Percentiles rank a stretch among this genome's conserved stretches.
Conservation (phyloP, 2,329 filamentous ascomycete species). For the Fusarium duplospermum region DNA sequence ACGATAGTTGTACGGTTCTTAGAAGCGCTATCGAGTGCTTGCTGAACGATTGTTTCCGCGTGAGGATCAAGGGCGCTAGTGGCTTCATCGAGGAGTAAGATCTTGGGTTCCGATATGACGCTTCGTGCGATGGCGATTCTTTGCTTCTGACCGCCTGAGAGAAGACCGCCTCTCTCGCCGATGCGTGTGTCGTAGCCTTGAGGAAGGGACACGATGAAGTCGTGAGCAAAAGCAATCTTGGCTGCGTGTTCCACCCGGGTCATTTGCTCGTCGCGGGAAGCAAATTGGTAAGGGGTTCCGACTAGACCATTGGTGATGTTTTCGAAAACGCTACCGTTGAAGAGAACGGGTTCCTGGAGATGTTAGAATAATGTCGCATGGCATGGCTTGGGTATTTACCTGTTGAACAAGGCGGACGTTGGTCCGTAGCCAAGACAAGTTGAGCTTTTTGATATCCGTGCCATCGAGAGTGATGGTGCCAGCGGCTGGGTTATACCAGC, state of each 20-base stretch:
- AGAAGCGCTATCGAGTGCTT: conserved; percentile 64
- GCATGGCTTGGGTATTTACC: neutral
- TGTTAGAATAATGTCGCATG: neutral
- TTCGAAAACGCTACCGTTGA: conserved; percentile 57
- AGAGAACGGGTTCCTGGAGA: conserved; percentile 50
- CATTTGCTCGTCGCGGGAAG: conserved; percentile 53
- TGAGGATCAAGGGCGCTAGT: conserved; percentile 65
- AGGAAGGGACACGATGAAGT: conserved; percentile 60
- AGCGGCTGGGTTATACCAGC: conserved; percentile 49
- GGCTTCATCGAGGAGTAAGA: conserved; percentile 75
- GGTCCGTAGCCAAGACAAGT: conserved; percentile 50
- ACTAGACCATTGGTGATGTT: conserved; percentile 63
- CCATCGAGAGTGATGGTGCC: conserved; percentile 50
- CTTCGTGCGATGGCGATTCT: conserved; percentile 69
- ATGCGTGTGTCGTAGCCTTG: conserved; percentile 64
- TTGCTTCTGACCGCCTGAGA: conserved; percentile 75
- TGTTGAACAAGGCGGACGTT: conserved; percentile 50
- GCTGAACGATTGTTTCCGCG: conserved; percentile 62
- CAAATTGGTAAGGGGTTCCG: conserved; percentile 41
- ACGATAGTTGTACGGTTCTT: conserved; percentile 70
- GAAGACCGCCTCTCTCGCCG: conserved; percentile 70
- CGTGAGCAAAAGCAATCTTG: conserved; percentile 59
- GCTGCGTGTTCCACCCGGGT: conserved; percentile 57
- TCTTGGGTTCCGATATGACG: conserved; percentile 56
- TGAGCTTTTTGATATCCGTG: conserved; percentile 43